A percentile compares a stretch with the other conserved stretches of the same genome.
Conservation (phyloP, 2,329 filamentous ascomycete genomes). For the Venturia effusa region DNA sequence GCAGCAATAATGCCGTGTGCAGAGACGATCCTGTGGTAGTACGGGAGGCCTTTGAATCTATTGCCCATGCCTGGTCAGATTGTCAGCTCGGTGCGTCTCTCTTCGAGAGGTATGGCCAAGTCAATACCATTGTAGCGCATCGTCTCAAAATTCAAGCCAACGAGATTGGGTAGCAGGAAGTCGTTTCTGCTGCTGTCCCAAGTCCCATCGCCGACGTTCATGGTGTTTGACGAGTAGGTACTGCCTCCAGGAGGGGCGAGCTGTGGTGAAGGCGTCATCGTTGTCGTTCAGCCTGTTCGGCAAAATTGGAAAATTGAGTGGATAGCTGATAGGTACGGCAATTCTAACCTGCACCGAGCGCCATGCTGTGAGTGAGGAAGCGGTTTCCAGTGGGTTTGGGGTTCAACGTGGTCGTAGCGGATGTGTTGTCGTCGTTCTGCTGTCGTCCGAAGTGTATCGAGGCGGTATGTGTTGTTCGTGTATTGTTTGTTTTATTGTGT, state of each 20-base stretch:
- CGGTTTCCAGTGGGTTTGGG: background rate
- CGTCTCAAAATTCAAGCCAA: constrained; percentile 67
- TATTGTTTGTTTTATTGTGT: background rate
- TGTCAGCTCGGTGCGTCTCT: background rate
- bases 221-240: constrained; percentile 61
- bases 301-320: background rate
- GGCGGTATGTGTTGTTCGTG: background rate
- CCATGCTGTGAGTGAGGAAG: background rate
- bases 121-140: constrained; percentile 70
- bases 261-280: background rate
- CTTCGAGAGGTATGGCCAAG: background rate
- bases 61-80: constrained; percentile 63
- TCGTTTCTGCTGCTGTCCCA: constrained; percentile 70
- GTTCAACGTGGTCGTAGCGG: background rate
- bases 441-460: background rate
- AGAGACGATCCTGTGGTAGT: constrained; percentile 60
- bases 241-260: constrained; percentile 55
- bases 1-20: constrained; percentile 64
- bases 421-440: background rate
- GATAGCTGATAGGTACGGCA: background rate
- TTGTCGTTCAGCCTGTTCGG: background rate
- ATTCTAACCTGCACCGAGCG: background rate
- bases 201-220: constrained; percentile 71
- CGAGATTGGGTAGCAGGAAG: constrained; percentile 67
- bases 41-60: constrained; percentile 55